These are phyloP conservation scores for Cucumis variabilis DNA, from an alignment of 331 rosid species.

Conservation along the genomic window DNA sequence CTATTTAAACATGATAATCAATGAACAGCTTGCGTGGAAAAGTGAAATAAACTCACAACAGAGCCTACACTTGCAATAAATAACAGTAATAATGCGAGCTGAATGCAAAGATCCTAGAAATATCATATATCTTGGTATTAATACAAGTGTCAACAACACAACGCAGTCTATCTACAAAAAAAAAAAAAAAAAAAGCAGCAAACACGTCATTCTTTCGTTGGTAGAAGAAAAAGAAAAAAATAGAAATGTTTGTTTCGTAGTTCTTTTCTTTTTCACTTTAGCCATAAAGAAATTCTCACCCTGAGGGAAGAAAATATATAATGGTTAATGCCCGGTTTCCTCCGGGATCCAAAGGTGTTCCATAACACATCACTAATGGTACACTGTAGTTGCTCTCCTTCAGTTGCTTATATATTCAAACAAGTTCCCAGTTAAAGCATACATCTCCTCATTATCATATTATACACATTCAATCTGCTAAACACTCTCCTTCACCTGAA, in stretches of 20 bases:
- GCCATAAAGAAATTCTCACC: slow-evolving; percentile 50
- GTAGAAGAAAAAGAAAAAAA: neutral
- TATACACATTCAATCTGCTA: no score
- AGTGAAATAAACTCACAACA: neutral
- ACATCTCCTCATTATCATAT: no score
- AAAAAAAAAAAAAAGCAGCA: no score
- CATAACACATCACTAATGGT: no score
- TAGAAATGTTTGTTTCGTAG: neutral
- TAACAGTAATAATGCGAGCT: neutral
- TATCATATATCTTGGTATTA: neutral
- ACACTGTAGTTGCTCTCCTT: no score
- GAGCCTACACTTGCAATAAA: neutral
- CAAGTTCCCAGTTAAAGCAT: no score
- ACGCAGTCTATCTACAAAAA: no score
- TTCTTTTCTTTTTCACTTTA: neutral
- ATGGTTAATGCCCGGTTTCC: slow-evolving; percentile 89
- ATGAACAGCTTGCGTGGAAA: neutral
- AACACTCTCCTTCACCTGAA: no score
- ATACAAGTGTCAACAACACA: neutral
- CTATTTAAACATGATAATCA: neutral
- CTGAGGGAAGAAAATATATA: slow-evolving; percentile 77
- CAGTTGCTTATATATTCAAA: no score
- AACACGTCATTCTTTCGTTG: neutral
- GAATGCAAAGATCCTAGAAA: neutral
- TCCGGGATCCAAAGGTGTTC: slow-evolving; percentile 46